These are phyloP conservation scores for Platanthera zijinensis DNA, from an alignment of 106 monocot species.

Conservation along the genomic window DNA sequence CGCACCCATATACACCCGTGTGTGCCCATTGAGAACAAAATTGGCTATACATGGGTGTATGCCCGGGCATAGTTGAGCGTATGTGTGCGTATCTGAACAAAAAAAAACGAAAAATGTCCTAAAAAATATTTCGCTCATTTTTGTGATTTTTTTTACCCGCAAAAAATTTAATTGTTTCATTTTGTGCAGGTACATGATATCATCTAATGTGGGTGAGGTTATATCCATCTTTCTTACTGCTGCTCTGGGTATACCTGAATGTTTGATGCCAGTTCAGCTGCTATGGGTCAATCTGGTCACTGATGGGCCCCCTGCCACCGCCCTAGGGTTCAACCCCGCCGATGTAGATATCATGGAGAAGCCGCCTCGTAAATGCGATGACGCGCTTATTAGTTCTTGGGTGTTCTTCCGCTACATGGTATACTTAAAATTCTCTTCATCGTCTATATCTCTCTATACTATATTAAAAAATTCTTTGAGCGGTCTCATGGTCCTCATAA, in stretches of 20 bases:
- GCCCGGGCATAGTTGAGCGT: no score
- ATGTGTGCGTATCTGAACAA: no score
- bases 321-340: slow-evolving; percentile 76
- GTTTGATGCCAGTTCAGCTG: slow-evolving; percentile 79
- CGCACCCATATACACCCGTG: no score
- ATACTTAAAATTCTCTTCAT: neutral
- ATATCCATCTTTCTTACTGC: slow-evolving; percentile 76
- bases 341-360: slow-evolving; percentile 74
- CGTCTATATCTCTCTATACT: no score
- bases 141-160: no score
- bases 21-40: no score
- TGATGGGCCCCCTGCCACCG: slow-evolving; percentile 82
- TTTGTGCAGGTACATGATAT: slow-evolving; percentile 78
- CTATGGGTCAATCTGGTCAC: slow-evolving; percentile 90
- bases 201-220: slow-evolving; percentile 83
- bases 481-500: no score
- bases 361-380: slow-evolving; percentile 56
- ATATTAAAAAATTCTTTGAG: no score
- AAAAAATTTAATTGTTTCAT: neutral
- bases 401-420: slow-evolving; percentile 82
- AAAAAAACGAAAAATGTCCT: no score
- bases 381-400: slow-evolving; percentile 75
- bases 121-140: neutral
- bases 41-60: no score
- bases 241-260: slow-evolving; percentile 78